Evolutionary conservation across 2,329 filamentous ascomycete genomes (phyloP).

Genomic region (Talaromyces amestolkiae): DNA sequence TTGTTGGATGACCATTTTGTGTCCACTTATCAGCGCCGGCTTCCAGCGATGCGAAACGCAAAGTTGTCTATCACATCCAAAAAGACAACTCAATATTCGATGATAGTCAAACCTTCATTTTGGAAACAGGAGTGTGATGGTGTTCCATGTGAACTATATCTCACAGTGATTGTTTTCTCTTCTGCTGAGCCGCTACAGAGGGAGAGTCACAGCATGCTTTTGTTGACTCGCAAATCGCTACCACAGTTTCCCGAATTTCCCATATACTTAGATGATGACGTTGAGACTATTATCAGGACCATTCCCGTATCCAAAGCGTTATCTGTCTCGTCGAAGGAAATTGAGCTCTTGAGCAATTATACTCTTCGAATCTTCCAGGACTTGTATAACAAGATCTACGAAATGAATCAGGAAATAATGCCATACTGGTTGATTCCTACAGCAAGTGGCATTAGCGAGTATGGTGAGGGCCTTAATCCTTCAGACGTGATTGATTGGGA

Average conservation of each 20-base stretch:
- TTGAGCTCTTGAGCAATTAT: constrained; percentile 65
- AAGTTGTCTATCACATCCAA: constrained; percentile 76
- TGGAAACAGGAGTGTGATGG: constrained; percentile 58
- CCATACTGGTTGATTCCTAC: constrained; percentile 81
- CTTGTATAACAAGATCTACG: constrained; percentile 84
- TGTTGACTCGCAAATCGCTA: constrained; percentile 67
- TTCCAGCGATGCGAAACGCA: constrained; percentile 85
- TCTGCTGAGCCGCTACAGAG: constrained; percentile 57
- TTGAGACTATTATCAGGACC: constrained; percentile 58
- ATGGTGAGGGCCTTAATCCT: constrained; percentile 10
- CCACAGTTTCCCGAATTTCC: constrained; percentile 66
- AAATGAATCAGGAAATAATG: constrained; percentile 60
- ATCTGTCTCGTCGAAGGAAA: constrained; percentile 35
- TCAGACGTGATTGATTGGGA: constrained; percentile 46
- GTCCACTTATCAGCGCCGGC: constrained; percentile 66
- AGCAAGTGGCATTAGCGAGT: constrained; percentile 16
- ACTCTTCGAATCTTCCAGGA: constrained; percentile 76
- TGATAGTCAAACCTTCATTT: constrained; percentile 73
- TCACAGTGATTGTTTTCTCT: constrained; percentile 60
- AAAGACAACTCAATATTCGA: constrained; percentile 69
- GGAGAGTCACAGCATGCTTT: constrained; percentile 61
- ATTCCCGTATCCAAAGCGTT: constrained; percentile 42
- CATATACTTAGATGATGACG: constrained; percentile 67
- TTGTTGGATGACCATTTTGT: constrained; percentile 72
- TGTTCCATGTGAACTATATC: constrained; percentile 56